Evolutionary conservation across 2,329 filamentous ascomycete genomes (phyloP), one percentile per base, ranked within the genome.

Genomic region (Neofusicoccum kwambonambiense): DNA sequence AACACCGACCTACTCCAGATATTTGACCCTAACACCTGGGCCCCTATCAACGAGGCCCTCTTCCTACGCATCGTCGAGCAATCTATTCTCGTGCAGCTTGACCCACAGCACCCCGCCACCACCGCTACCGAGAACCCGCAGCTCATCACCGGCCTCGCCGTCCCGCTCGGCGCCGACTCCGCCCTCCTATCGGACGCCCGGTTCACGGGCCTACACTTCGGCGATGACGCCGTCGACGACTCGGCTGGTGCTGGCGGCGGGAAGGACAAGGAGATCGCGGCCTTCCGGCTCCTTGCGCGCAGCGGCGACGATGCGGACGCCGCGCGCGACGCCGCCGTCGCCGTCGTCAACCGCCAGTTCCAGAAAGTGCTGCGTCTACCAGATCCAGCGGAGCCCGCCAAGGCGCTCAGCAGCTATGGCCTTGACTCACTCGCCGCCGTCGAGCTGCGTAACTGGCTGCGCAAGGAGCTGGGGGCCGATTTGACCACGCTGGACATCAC

Each of bases 371-470:
- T 52, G 22, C 49, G 49, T 9, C 27, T 52, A 4, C 17, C 37
- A 19, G 54, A 65, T 34, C 45, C 62, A 15, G 4, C 71, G 6
- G 65, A 73, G 22, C 62, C 65, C 1, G 22, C 27, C 2, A 8
- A 63, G 34, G n/a, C 42, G 4, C 51, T 74, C 13, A 57, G 64
- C 19, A 67, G 73, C 49, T 60, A 75, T 19, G 73, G 75, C 0
- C 35, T 77, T n/a, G 76, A 78, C 51, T 73, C 70, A 12, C 57
- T 77, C 3, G 69, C 75, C 39, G 72, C 69, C 0, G 71, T 80
- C 3, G 79, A 81, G 64, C 67, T 81, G 39, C 70, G 78, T 0
- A 73, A 70, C 19, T 80, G 78, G 79, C 72, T 77, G 54, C 73
- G 70, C 35, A 72, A 74, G 64, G 68, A 67, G 4, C 67, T 81